Evolutionary conservation across 306 rosid genomes (phyloP), one percentile per base, ranked within the genome.

Genomic region (Cucumis cinereus): DNA sequence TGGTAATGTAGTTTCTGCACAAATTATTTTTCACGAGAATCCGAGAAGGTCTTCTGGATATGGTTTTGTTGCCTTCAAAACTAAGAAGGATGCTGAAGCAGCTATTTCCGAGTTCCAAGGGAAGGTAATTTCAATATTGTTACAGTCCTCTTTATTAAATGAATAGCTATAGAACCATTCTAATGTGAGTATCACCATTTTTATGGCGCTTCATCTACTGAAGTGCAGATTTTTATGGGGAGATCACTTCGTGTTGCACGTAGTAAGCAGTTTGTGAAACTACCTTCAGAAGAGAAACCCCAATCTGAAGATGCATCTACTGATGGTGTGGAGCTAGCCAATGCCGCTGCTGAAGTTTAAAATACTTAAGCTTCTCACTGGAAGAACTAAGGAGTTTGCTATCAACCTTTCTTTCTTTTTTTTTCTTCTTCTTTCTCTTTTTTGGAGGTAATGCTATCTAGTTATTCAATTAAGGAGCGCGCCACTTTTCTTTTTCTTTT

Each of bases 21-120:
- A 88, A 71, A 79, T 90, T 58, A 82, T 92, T 60, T 90, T 81
- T 80, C 78, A 80, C 68, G 92, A 86, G 30, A 88, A 86, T 86
- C 99, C 96, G 0, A 87, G 91, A 81, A 90, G 63, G 83, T 82
- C 98, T 10, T 61, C 92, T 50, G 98, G 98, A 36, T 92, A 90
- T 89, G 99, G 97, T 79, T 92, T 95, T 86, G 97, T 95, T 70
- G 80, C 90, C 79, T 95, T 83, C 90, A 92, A 87, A 79, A 64
- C 91, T 74, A 92, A 89, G 88, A 88, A 87, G 87, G 87, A 89
- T 75, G 99, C 98, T 10, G 88, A 87, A 13, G 90, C 83, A 55
- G 96, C 98, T 62, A 89, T 95, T 82, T 5, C 88, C 38, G 86
- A 80, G 75, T 86, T 86, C 79, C 85, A 91, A 72, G 93, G 90